phyloP scores from a whole-genome alignment of 495 filamentous ascomycete species.

The Podospora appendiculata region DNA sequence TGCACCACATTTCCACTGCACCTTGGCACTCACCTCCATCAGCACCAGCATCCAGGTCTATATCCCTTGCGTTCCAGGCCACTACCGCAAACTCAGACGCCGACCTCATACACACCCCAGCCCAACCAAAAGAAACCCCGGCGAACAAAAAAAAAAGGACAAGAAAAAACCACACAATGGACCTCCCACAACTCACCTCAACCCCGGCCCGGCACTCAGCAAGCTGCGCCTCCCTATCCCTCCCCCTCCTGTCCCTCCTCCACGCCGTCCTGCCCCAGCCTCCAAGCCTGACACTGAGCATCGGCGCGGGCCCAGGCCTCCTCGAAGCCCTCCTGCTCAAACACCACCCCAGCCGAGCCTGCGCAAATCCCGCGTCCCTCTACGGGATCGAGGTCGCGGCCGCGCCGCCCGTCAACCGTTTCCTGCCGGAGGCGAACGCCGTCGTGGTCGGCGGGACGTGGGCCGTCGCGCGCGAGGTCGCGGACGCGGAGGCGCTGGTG shows the following conservation, averaged over 20 bases:
- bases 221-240: slow-evolving; percentile 17
- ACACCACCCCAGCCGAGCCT: slow-evolving; percentile 1
- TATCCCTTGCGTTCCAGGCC: no score
- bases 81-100: no score
- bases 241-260: slow-evolving; percentile 13
- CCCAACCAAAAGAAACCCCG: not conserved
- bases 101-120: no score
- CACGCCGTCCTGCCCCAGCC: slow-evolving; percentile 11
- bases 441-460: slow-evolving; percentile 10
- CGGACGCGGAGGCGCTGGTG: slow-evolving; percentile 6
- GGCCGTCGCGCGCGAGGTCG: slow-evolving; percentile 6
- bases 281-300: slow-evolving; percentile 7
- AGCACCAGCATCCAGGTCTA: no score
- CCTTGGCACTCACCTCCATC: no score
- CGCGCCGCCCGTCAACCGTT: slow-evolving; percentile 8
- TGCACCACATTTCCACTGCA: no score
- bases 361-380: not conserved
- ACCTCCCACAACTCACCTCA: slow-evolving; percentile 5
- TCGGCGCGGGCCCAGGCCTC: slow-evolving; percentile 19
- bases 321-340: slow-evolving; percentile 17
- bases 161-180: no score
- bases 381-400: slow-evolving; percentile 14
- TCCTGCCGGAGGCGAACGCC: slow-evolving; percentile 8
- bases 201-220: slow-evolving; percentile 9
- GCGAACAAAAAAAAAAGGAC: not conserved